Evolutionary conservation across 2,329 filamentous ascomycete genomes (phyloP), one percentile per base, ranked within the genome.

Genomic region (Dryadomyces quercus-mongolicae): DNA sequence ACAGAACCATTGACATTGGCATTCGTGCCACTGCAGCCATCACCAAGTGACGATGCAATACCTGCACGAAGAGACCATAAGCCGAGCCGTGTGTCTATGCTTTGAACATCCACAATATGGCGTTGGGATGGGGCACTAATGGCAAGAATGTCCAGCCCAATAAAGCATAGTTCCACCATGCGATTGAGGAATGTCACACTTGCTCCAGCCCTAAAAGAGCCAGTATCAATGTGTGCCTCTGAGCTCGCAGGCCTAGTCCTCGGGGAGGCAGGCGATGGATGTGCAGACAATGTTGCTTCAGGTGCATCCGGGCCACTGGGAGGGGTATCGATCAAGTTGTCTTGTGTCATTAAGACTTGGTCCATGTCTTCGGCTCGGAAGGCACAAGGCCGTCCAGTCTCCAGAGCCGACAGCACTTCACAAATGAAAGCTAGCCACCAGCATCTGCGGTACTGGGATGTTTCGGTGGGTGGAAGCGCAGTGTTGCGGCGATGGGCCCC

Each of bases 401-500:
- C 55, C 3, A 57, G 50, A 5, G 55, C 53, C 40, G 55, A 55
- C 6, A 57, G 31, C 2, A 53, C 55, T 25, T 57, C 55, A 20
- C 43, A 50, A 7, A 53, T 21, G 48, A 57, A 57, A 3, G 43
- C 47, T 2, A 40, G 22, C 55, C 55, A 57, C 55, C 55, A 57
- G 31, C 15, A 42, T 6, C 55, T 53, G 5, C 47, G 20, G 25
- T 55, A 45, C n/a, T 49, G 34, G 1, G 45, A 8, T 12, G 34
- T 16, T 20, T 55, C 56, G 15, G 15, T 18, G 3, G n/a, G n/a
- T 12, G 51, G 54, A 21, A 55, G 54, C 10, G 46, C 42, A 8
- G 36, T 16, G n/a, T 57, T 54, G 44, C 57, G 20, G 54, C 63
- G 60, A 44, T 66, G 63, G 52, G 62, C 54, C 6, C 62, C 64